Evolutionary conservation across 805 yeast genomes (phyloP).

Genomic region (Hanseniaspora mollemarum): DNA sequence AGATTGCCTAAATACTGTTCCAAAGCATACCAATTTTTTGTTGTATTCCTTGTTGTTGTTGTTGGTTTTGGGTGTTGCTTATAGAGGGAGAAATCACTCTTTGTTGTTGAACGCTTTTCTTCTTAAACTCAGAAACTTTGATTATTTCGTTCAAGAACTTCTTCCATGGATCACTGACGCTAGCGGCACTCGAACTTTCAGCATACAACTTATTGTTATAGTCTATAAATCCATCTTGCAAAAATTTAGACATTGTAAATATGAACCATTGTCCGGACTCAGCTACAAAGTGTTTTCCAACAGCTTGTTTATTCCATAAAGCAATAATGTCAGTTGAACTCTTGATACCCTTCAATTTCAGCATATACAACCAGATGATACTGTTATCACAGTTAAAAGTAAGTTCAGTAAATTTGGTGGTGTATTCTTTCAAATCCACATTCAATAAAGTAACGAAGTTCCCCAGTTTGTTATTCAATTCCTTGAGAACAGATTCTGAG

Average conservation of each 20-base stretch:
- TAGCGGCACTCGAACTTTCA: conserved; percentile 4
- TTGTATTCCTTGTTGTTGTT: conserved; percentile 16
- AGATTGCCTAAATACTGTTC: conserved; percentile 19
- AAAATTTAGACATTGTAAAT: conserved; percentile 2
- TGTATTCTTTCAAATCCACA: conserved; percentile 26
- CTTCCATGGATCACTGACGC: conserved; percentile 25
- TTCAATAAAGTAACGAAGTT: background rate
- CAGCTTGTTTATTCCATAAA: conserved; percentile 26
- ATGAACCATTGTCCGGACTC: conserved; percentile 13
- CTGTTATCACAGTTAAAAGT: conserved; percentile 23
- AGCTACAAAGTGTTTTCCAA: conserved; percentile 19
- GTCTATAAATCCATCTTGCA: conserved; percentile 2
- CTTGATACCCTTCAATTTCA: conserved; percentile 24
- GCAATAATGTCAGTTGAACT: conserved; percentile 18
- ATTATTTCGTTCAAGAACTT: conserved; percentile 24
- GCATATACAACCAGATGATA: conserved; percentile 27
- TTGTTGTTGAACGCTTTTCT: conserved; percentile 14
- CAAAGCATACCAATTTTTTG: conserved; percentile 22
- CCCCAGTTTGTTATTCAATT: background rate
- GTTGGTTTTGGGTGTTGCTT: background rate
- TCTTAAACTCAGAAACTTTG: conserved; percentile 19
- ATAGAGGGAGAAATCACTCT: conserved; percentile 7
- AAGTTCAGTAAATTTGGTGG: conserved; percentile 28
- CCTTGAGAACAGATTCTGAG: conserved; percentile 2
- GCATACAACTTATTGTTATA: conserved; percentile 9